Evolutionary conservation across 805 yeast genomes (phyloP).

Genomic region (Scheffersomyces lignosus): DNA sequence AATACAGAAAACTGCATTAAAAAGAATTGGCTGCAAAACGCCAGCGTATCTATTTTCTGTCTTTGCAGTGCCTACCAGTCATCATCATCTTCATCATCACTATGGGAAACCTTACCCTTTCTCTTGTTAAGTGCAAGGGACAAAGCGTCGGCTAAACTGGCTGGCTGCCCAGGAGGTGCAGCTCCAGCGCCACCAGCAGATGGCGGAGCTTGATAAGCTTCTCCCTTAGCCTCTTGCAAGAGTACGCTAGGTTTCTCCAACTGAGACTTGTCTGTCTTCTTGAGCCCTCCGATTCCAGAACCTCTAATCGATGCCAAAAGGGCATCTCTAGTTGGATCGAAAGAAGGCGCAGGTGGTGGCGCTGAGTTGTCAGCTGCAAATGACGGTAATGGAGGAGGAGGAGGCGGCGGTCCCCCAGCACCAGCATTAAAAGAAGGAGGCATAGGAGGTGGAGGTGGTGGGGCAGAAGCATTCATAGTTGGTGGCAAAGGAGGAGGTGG

Average conservation of each 20-base stretch:
- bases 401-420: slow-evolving; percentile 45
- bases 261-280: slow-evolving; percentile 79
- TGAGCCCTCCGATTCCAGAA: slow-evolving; percentile 66
- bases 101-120: slow-evolving; percentile 75
- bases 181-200: slow-evolving; percentile 33
- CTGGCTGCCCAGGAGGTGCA: slow-evolving; percentile 56
- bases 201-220: slow-evolving; percentile 37
- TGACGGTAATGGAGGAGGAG: slow-evolving; percentile 33
- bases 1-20: too few species aligned
- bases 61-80: too few species aligned
- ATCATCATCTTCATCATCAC: slow-evolving; percentile 87
- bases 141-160: slow-evolving; percentile 78
- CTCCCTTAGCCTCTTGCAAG: slow-evolving; percentile 72
- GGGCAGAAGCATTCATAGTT: slow-evolving; percentile 9
- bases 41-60: too few species aligned
- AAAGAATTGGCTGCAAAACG: too few species aligned
- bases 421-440: slow-evolving; percentile 17
- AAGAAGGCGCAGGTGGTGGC: slow-evolving; percentile 35
- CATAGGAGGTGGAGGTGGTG: slow-evolving; percentile 19
- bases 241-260: slow-evolving; percentile 76
- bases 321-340: slow-evolving; percentile 71
- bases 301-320: slow-evolving; percentile 82
- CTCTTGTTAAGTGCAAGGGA: slow-evolving; percentile 83
- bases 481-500: slow-evolving; percentile 24
- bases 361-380: slow-evolving; percentile 12